Percentiles rank a stretch among this genome's conserved stretches.
Conservation (phyloP, 192 early-diverging fungal species). For the Funneliformis geosporum region DNA sequence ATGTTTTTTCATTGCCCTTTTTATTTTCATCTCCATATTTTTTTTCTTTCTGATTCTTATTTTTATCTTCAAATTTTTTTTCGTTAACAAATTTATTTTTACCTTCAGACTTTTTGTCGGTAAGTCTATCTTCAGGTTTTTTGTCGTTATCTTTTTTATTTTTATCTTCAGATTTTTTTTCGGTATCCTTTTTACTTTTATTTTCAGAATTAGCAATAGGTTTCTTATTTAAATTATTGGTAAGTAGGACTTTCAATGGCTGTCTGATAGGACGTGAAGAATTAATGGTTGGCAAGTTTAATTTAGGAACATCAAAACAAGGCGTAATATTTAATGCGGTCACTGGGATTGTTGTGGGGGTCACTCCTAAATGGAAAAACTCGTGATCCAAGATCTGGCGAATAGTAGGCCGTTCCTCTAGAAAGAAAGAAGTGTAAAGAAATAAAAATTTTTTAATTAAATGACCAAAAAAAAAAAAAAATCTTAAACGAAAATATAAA, state of each 20-base stretch:
- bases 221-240: not conserved
- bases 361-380: slow-evolving; percentile 2
- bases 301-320: not conserved
- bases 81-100: no score
- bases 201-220: not conserved
- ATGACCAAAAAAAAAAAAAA: not conserved
- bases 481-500: not conserved
- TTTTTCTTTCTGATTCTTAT: no score
- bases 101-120: not conserved
- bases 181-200: not conserved
- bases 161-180: not conserved
- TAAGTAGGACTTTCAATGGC: not conserved
- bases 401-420: slow-evolving; percentile 14
- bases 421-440: not conserved
- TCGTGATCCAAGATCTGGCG: slow-evolving; percentile 2
- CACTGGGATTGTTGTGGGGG: not conserved
- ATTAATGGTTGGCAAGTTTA: not conserved
- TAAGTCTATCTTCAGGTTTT: not conserved
- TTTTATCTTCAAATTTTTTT: no score
- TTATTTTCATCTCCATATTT: not conserved
- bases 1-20: not conserved
- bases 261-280: not conserved
- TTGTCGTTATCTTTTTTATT: no score
- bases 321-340: not conserved
- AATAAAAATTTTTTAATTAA: not conserved